Evolutionary conservation across 495 filamentous ascomycete genomes (phyloP).

Genomic region (Choiromyces venosus): DNA sequence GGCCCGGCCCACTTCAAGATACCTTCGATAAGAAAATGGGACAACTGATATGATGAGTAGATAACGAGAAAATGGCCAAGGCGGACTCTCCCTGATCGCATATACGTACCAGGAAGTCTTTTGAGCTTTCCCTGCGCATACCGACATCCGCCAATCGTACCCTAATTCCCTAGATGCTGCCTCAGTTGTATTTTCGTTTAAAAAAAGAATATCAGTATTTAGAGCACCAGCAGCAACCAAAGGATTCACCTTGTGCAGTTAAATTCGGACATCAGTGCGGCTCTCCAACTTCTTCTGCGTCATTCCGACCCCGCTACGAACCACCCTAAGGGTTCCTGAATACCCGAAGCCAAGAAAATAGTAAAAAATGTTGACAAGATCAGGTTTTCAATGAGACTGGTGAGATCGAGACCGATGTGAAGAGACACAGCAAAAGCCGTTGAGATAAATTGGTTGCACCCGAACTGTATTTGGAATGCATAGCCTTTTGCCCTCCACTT

Average conservation of each 20-base stretch:
- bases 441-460: neutral
- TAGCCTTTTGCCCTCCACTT: neutral
- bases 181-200: neutral
- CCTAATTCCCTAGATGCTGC: neutral
- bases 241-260: neutral
- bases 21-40: neutral
- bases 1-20: constrained; percentile 1
- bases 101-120: neutral
- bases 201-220: neutral
- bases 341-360: neutral
- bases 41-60: neutral
- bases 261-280: neutral
- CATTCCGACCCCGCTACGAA: neutral
- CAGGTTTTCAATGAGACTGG: neutral
- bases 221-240: neutral
- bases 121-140: neutral
- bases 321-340: neutral
- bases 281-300: neutral
- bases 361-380: neutral
- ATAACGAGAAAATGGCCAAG: constrained; percentile 1
- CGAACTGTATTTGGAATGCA: neutral
- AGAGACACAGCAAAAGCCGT: neutral
- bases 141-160: neutral
- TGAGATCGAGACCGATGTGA: neutral
- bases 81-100: neutral